A percentile compares a stretch with the other conserved stretches of the same genome.
Conservation (phyloP, 257 asterid genomes). For the Ocimum tenuiflorum region DNA sequence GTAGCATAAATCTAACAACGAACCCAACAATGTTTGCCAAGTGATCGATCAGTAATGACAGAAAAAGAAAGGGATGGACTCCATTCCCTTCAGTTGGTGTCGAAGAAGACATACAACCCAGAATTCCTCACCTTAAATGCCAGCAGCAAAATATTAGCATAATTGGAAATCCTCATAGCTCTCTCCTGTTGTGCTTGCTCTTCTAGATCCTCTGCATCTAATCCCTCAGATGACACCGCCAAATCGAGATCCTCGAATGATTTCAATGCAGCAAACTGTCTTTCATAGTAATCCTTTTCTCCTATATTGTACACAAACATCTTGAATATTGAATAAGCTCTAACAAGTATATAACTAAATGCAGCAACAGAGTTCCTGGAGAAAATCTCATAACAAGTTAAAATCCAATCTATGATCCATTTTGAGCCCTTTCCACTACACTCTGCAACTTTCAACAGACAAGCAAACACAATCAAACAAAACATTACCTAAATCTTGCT, state of each 20-base stretch:
- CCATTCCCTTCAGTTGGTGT: too few species aligned
- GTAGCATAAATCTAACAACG: conserved; percentile 59
- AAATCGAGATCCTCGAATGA: conserved; percentile 74
- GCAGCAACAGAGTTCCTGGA: not conserved
- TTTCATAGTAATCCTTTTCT: conserved; percentile 70
- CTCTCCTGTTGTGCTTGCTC: conserved; percentile 66
- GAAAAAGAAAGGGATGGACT: too few species aligned
- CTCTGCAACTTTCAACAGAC: not conserved
- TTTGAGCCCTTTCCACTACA: too few species aligned
- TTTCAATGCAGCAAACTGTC: conserved; percentile 62
- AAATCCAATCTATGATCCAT: too few species aligned
- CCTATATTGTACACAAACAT: conserved; percentile 32
- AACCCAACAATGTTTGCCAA: not conserved
- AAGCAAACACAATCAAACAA: not conserved
- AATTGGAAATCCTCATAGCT: conserved; percentile 87
- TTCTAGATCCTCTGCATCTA: conserved; percentile 52
- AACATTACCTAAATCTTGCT: not conserved
- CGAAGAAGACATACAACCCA: too few species aligned
- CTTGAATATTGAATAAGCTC: too few species aligned
- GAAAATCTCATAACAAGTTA: too few species aligned
- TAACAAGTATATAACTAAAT: not conserved
- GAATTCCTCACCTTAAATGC: conserved; percentile 57
- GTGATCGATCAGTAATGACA: not conserved
- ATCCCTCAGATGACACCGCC: conserved; percentile 33
- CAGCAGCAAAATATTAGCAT: conserved; percentile 61